Evolutionary conservation across 495 filamentous ascomycete species (phyloP).

Genomic region (Hypoxylon cercidicola): DNA sequence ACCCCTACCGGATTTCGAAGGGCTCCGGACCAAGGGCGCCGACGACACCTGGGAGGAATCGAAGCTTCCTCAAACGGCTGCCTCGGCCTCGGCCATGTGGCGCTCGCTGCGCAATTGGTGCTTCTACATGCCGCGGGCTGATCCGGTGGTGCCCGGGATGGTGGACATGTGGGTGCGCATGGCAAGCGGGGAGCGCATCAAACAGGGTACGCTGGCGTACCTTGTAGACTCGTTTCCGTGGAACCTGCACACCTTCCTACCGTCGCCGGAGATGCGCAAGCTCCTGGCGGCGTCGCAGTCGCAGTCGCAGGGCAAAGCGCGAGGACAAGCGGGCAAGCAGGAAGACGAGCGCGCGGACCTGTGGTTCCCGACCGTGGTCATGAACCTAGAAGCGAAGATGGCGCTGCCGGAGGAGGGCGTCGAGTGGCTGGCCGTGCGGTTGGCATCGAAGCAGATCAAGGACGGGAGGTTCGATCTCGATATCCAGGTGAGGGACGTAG

Average conservation of each 20-base stretch:
- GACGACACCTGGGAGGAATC: conserved; percentile 58
- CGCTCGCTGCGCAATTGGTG: conserved; percentile 65
- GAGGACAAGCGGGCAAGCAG: background rate
- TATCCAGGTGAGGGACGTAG: no score
- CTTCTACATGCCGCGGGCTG: conserved; percentile 64
- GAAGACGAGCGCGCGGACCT: conserved; percentile 32
- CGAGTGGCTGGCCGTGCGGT: conserved; percentile 72
- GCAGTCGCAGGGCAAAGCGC: no score
- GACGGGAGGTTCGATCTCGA: conserved; percentile 62
- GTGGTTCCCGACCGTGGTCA: conserved; percentile 84
- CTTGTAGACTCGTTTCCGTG: conserved; percentile 63
- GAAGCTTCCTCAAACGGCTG: conserved; percentile 51
- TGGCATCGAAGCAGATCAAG: conserved; percentile 65
- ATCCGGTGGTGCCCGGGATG: conserved; percentile 52
- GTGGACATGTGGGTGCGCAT: conserved; percentile 77
- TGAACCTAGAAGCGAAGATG: conserved; percentile 76
- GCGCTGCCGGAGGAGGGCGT: conserved; percentile 65
- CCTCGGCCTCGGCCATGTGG: conserved; percentile 59
- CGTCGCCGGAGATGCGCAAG: conserved; percentile 22
- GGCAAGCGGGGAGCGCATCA: conserved; percentile 60
- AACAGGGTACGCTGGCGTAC: conserved; percentile 65
- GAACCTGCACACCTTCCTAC: conserved; percentile 38
- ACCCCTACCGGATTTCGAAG: conserved; percentile 54
- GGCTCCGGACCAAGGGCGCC: conserved; percentile 46
- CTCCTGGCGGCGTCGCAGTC: background rate